These are phyloP conservation scores for Sphaerulina vaccinii DNA, from an alignment of 2,329 filamentous ascomycete genomes.

Conservation along the genomic window DNA sequence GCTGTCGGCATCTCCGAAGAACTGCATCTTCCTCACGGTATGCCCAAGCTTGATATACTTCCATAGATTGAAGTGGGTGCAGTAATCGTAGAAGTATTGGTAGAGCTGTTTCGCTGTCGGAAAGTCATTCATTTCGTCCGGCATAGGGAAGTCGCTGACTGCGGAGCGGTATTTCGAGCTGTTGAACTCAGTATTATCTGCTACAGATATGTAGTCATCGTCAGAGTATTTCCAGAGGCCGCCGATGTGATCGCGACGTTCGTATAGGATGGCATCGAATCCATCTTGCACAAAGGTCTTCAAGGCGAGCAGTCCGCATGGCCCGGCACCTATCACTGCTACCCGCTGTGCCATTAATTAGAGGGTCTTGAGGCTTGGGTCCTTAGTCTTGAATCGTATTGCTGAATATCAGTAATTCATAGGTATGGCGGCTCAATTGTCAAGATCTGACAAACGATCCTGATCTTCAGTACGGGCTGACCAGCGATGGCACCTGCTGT, in stretches of 20 bases:
- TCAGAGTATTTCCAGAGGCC: conserved; percentile 43
- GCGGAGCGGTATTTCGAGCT: conserved; percentile 9
- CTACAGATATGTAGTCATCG: conserved; percentile 13
- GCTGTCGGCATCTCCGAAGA: neutral
- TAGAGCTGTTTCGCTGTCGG: conserved; percentile 9
- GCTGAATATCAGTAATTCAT: neutral
- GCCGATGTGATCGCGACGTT: conserved; percentile 42
- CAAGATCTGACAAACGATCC: too few relatives aligned
- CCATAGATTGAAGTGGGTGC: conserved; percentile 41
- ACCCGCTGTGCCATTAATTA: neutral
- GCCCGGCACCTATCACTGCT: conserved; percentile 6
- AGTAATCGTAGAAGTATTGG: conserved; percentile 9
- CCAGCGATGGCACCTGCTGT: neutral
- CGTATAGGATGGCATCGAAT: conserved; percentile 42
- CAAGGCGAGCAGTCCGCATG: conserved; percentile 18
- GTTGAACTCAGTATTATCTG: conserved; percentile 16
- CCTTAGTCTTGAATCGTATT: neutral
- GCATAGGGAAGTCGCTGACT: conserved; percentile 15
- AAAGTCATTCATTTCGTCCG: conserved; percentile 12
- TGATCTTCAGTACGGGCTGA: too few relatives aligned
- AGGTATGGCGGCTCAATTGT: neutral
- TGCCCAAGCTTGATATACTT: conserved; percentile 37
- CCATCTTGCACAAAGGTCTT: conserved; percentile 47
- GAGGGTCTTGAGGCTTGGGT: neutral
- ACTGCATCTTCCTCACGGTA: neutral